These are phyloP conservation scores for Lodderomyces oxycetoniae DNA, from an alignment of 1,139 yeast species.

Conservation along the genomic window DNA sequence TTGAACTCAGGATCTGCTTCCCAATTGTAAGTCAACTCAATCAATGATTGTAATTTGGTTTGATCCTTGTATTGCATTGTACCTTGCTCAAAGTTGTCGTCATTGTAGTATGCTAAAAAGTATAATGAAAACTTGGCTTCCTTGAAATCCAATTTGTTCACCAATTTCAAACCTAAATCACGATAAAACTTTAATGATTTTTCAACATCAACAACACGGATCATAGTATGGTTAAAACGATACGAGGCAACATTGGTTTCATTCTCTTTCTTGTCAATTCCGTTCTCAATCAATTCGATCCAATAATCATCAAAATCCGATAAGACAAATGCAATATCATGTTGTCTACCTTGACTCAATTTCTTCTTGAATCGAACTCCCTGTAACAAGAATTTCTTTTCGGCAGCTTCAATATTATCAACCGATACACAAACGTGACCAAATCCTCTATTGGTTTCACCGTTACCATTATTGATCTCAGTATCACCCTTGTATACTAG, in stretches of 20 bases:
- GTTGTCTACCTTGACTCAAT: conserved; percentile 84
- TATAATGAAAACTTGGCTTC: conserved; percentile 79
- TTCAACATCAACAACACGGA: conserved; percentile 81
- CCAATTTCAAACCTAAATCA: conserved; percentile 74
- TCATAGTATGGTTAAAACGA: conserved; percentile 86
- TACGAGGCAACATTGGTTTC: conserved; percentile 41
- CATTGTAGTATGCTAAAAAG: conserved; percentile 69
- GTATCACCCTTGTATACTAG: conserved; percentile 74
- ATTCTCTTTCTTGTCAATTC: conserved; percentile 34
- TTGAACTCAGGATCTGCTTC: conserved; percentile 68
- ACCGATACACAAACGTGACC: conserved; percentile 92
- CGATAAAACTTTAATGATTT: conserved; percentile 73
- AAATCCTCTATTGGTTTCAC: conserved; percentile 79
- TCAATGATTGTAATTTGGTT: conserved; percentile 55
- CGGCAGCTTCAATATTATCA: conserved; percentile 64
- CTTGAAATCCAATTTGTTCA: conserved; percentile 51
- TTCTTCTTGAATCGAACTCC: conserved; percentile 80
- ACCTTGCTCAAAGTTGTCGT: conserved; percentile 32
- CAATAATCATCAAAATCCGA: conserved; percentile 92
- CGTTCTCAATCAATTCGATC: conserved; percentile 82
- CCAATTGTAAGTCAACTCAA: conserved; percentile 92
- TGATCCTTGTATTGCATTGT: conserved; percentile 26
- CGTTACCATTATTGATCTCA: conserved; percentile 78
- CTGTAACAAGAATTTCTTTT: conserved; percentile 49
- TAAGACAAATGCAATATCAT: conserved; percentile 85